Base-by-base conservation (phyloP, 495 filamentous ascomycete genomes). In the Cetradonia linearis region DNA sequence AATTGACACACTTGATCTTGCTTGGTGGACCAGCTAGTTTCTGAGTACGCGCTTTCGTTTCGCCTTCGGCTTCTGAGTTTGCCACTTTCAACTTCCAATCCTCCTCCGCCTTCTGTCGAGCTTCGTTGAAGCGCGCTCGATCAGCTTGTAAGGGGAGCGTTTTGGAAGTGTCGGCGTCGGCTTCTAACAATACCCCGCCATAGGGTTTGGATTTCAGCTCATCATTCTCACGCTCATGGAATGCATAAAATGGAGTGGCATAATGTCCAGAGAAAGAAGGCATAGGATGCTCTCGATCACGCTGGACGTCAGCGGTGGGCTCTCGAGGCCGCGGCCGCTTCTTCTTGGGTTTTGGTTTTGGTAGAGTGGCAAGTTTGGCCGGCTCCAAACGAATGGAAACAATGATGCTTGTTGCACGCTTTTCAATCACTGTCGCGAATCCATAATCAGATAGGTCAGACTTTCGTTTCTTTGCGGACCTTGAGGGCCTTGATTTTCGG, bases 1-100 rank as follows among this genome's bases (percentile, higher is more conserved):
- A 97, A 61, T 95, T 91, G 75, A 98, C 95, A 73, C 91, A 95
- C 69, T 97, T 93, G 71, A 98, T 96, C 71, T 96, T 91, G 67
- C 91, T 96, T 3, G 91, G 87, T 5, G 89, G 88, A 0, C 87
- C 90, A 11, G 89, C 86, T 1, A 85, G 79, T 69, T 95, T 95
- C 59, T 78, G 75, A 20, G 76, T 71, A 33, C 76, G 75, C 10
- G 75, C 71, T 23, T 71, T 73, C n/a, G 68, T 67, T 58, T 84
- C 80, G 9, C 72, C 74, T 47, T 72, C 72, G 33, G 69, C 65
- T 55, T 81, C 77, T 27, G 75, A 71, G 57, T 72, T 72, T 61
- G 66, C 76, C 5, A 79, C 70, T 65, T 84, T 83, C 56, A 75
- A 73, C 67, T 91, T 87, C 88, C 91, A 95, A 67, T 91, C 87